Base-by-base conservation (phyloP, 2,329 filamentous ascomycete genomes). In the Aureobasidium sp. region DNA sequence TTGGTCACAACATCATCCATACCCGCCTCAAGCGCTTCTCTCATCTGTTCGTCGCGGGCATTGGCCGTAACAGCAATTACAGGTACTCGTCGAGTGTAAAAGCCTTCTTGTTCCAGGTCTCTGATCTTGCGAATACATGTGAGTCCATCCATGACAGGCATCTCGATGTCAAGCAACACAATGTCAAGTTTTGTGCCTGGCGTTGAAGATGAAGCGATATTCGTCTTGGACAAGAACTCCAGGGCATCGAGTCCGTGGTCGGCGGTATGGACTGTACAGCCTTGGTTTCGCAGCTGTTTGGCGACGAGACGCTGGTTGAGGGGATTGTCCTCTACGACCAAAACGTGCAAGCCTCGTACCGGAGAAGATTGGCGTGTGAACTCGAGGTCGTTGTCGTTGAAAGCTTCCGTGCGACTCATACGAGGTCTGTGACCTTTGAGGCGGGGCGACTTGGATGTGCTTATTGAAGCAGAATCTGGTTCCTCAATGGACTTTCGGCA, bases 41-140 rank as follows among this genome's bases (percentile, higher is more conserved):
- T 57, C 16, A 71, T 61, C 48, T 49, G 29, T 21, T 49, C 47
- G 3, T 34, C n/a, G 10, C 47, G 47, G 11, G 47, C 47, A 21
- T 49, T 67, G 60, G 88, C 88, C 29, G 87, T 91, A 29, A 88
- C 86, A 16, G 85, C 86, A 67, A 89, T 87, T 2, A 59, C 42
- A 25, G 55, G 55, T 3, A 49, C 6, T 1, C 16, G n/a, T 10
- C 55, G 32, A 3, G 39, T 41, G 6, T 49, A 29, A 10, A 52
- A 29, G 2, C 61, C 48, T 15, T 54, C 62, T 13, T 49, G 21
- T 27, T 59, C 41, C 11, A 72, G 68, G 30, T 65, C 63, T 27
- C 69, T 62, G 49, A 71, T 70, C 25, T 62, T 59, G 27, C 65
- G 52, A 3, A 66, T 62, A 45, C 68, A 70, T 1, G 62, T 65